These are phyloP conservation scores for Zoysia pacifica DNA, from an alignment of 176 grass and related monocot genomes.

Conservation along the genomic window DNA sequence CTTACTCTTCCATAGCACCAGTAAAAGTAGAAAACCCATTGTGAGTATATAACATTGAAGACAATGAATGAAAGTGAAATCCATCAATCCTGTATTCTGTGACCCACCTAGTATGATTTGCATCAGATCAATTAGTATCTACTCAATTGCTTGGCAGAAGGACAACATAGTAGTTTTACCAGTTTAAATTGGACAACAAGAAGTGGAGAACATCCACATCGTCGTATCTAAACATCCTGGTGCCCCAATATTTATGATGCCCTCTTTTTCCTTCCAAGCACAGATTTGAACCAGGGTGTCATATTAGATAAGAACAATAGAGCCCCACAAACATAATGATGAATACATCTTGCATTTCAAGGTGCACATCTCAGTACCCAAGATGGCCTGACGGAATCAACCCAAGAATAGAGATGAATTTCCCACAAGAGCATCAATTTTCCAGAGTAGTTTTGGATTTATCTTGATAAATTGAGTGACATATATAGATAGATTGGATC, in stretches of 20 bases:
- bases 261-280: conserved; percentile 82
- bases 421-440: too few relatives aligned
- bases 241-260: conserved; percentile 95
- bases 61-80: conserved; percentile 85
- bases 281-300: conserved; percentile 17
- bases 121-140: conserved; percentile 32
- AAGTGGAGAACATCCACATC: conserved; percentile 96
- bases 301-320: conserved; percentile 25
- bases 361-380: not conserved
- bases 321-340: not conserved
- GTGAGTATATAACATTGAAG: conserved; percentile 98
- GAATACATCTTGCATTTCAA: conserved; percentile 28
- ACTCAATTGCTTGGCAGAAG: conserved; percentile 22
- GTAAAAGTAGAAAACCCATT: conserved; percentile 97
- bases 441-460: too few relatives aligned
- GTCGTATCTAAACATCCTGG: conserved; percentile 97
- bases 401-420: too few relatives aligned
- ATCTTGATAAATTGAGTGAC: too few relatives aligned
- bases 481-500: too few relatives aligned
- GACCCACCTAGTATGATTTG: conserved; percentile 71
- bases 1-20: conserved; percentile 93
- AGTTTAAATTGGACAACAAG: conserved; percentile 94
- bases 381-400: too few relatives aligned
- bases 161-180: conserved; percentile 47
- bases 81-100: conserved; percentile 87